Evolutionary conservation across 441 rosid species (phyloP).

Genomic region (Iberis amara): DNA sequence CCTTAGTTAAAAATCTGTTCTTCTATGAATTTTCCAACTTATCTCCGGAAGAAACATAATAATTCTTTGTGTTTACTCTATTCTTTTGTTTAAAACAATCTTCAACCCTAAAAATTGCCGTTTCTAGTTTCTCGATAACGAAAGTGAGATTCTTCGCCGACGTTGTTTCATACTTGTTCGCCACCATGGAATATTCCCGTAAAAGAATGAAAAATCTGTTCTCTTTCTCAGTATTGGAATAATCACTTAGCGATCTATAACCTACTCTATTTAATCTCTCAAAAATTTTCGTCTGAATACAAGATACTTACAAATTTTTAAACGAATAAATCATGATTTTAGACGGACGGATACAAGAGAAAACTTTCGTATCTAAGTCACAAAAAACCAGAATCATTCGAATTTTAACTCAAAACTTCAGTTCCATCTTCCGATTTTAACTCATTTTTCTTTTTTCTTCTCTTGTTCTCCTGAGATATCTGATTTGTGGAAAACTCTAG

Average conservation of each 20-base stretch:
- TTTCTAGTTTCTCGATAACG: constrained; percentile 8
- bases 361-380: too few species aligned
- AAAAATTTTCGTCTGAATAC: constrained; percentile 28
- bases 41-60: constrained; percentile 22
- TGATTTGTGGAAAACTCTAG: too few species aligned
- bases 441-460: too few species aligned
- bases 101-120: constrained; percentile 29
- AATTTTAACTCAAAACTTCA: not conserved
- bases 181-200: constrained; percentile 12
- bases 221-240: not conserved
- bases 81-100: constrained; percentile 14
- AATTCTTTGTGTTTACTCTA: constrained; percentile 26
- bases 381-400: too few species aligned
- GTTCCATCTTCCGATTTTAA: constrained; percentile 11
- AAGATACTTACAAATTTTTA: too few species aligned
- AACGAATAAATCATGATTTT: too few species aligned
- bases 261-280: constrained; percentile 29
- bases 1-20: constrained; percentile 38
- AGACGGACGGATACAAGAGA: too few species aligned
- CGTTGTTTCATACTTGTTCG: constrained; percentile 4
- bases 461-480: too few species aligned
- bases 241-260: constrained; percentile 13
- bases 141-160: constrained; percentile 25
- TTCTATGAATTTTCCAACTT: too few species aligned
- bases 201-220: not conserved